Conservation (phyloP, 768 basidiomycete genomes). For the Stropharia rugosoannulata region DNA sequence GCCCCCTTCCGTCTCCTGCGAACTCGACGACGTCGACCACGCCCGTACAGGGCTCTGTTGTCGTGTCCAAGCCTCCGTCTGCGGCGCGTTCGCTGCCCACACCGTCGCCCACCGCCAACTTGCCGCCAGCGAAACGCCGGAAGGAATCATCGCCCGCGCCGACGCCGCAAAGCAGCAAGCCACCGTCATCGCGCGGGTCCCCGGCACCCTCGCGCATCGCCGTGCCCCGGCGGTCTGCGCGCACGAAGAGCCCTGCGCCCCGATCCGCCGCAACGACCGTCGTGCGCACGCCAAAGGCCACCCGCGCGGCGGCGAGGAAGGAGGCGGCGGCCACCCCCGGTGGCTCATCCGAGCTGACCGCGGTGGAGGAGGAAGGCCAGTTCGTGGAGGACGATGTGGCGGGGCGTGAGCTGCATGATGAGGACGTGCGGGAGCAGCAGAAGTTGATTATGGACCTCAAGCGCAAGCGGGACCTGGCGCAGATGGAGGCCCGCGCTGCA, state of each 20-base stretch:
- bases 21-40: conserved; percentile 11
- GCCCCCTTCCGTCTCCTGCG: conserved; percentile 24
- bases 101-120: conserved; percentile 35
- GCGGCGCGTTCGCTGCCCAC: conserved; percentile 38
- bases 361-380: conserved; percentile 65
- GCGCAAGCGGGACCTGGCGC: conserved; percentile 35
- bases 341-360: conserved; percentile 57
- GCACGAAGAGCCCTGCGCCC: conserved; percentile 41
- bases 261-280: conserved; percentile 31
- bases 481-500: conserved; percentile 30
- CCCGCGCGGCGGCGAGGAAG: conserved; percentile 29
- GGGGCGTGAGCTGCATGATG: conserved; percentile 58
- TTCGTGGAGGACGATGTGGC: conserved; percentile 51
- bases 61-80: conserved; percentile 24
- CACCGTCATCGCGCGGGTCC: conserved; percentile 22
- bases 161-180: conserved; percentile 30
- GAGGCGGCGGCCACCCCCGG: conserved; percentile 37
- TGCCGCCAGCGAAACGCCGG: conserved; percentile 61
- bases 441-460: conserved; percentile 74
- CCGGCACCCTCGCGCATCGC: conserved; percentile 23
- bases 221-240: conserved; percentile 31
- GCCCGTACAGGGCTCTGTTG: conserved; percentile 3
- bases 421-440: conserved; percentile 78
- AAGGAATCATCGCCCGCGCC: conserved; percentile 59
- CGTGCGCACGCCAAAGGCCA: conserved; percentile 34